Evolutionary conservation across 176 grass and related monocot genomes (phyloP).

Genomic region (Tillandsia fasciculata): DNA sequence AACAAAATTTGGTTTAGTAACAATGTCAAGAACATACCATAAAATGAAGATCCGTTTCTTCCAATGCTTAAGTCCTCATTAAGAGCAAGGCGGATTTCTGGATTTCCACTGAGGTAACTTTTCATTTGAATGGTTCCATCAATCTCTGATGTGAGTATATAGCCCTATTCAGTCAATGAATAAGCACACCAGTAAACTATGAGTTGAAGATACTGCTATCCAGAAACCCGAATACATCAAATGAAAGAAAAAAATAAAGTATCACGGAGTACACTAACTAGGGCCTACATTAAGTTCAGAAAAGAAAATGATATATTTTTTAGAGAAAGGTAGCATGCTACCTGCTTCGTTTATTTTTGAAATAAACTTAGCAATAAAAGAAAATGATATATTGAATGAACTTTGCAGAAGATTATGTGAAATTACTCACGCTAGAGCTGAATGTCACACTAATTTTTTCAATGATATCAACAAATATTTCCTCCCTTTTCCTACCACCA

Average conservation of each 20-base stretch:
- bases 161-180: conserved; percentile 48
- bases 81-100: conserved; percentile 94
- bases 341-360: too few species aligned
- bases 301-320: neutral
- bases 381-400: neutral
- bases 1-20: neutral
- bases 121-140: conserved; percentile 99
- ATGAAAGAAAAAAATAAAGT: neutral
- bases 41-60: conserved; percentile 54
- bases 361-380: neutral
- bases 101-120: conserved; percentile 95
- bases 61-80: conserved; percentile 97
- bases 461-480: conserved; percentile 99
- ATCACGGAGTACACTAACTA: too few species aligned
- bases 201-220: neutral
- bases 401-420: neutral
- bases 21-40: conserved; percentile 40
- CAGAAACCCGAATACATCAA: too few species aligned
- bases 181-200: neutral
- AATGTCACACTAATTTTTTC: conserved; percentile 99
- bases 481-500: conserved; percentile 94
- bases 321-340: too few species aligned
- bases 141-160: conserved; percentile 98
- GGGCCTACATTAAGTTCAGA: neutral
- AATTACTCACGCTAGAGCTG: conserved; percentile 81